phyloP scores from a whole-genome alignment of 2,329 filamentous ascomycete genomes.

The Myriosclerotinia duriaeana region DNA sequence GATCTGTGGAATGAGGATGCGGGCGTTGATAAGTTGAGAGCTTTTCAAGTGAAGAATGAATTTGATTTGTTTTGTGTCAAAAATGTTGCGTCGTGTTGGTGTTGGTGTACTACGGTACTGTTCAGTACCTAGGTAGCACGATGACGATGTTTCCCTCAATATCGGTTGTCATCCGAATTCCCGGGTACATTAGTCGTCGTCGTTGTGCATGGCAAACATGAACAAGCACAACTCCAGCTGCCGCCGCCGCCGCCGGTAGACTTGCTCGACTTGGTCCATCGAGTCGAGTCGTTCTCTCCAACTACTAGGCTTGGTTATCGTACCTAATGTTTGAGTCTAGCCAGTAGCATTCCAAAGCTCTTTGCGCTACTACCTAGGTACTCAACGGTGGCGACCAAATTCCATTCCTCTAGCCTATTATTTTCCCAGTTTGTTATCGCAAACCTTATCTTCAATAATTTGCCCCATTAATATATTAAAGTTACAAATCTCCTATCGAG shows the following conservation, averaged over 20 bases:
- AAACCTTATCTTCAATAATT: background rate
- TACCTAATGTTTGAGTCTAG: background rate
- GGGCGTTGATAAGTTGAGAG: background rate
- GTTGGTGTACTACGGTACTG: background rate
- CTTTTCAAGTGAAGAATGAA: conserved; percentile 3
- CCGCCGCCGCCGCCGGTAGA: too few species aligned
- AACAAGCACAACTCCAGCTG: too few species aligned
- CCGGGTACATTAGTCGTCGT: too few species aligned
- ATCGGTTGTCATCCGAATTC: too few species aligned
- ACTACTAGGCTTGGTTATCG: background rate
- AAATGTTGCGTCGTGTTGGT: background rate
- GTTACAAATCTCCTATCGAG: background rate
- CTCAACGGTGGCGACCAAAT: background rate
- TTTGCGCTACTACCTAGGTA: background rate
- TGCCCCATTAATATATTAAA: background rate
- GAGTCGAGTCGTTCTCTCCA: background rate
- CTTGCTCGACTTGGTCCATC: background rate
- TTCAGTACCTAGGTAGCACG: background rate
- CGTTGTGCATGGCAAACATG: too few species aligned
- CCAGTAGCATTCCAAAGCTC: background rate
- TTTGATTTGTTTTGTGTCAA: background rate
- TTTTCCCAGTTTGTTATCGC: background rate
- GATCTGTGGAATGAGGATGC: background rate
- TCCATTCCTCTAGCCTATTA: background rate
- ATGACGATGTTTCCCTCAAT: background rate